Base-by-base conservation (phyloP, 495 filamentous ascomycete species). In the Penicillium simplicissimum region DNA sequence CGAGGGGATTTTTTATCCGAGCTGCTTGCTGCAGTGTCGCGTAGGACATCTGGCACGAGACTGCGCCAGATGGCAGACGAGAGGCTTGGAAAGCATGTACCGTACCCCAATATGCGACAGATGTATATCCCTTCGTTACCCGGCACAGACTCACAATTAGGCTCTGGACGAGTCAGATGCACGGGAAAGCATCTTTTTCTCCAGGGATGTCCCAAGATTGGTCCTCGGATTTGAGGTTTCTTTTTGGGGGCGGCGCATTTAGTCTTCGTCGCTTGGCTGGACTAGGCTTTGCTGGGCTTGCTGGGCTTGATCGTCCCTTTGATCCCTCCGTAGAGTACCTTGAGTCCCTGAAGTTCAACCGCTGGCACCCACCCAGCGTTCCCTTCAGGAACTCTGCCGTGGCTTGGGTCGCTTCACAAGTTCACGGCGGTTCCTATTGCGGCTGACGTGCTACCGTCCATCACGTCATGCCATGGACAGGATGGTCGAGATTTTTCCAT, bases 381-480 rank as follows among this genome's bases (percentile, higher is more conserved):
- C 33, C 51, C n/a, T 19, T 36, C 21, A 49, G 11, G 10, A 4
- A 4, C 51, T 53, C 28, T n/a, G 53, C 35, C 19, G 53, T 38
- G 37, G 35, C 53, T 42, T 40, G 28, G 6, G 28, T 31, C 28
- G 33, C 23, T 25, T 25, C 23, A 21, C 15, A 38, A n/a, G n/a
- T n/a, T n/a, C n/a, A n/a, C n/a, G n/a, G 35, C 21, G 14, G 31
- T 25, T 36, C 53, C 53, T 33, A 55, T 40, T 55, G 53, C 53
- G 53, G 53, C 36, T 23, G 53, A 19, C 33, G 37, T 40, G 13
- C 53, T 38, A 42, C 35, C 35, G 19, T 55, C 34, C 21, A 55
- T 55, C 34, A 55, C 53, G 53, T 55, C 53, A 55, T 55, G 36
- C 33, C 23, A n/a, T 33, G 53, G 33, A 13, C 52, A 31, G 17